A percentile compares a stretch with the other conserved stretches of the same genome.
phyloP scores from a whole-genome alignment of 78 protist species.

The slime mould (Dictyostelium discoideum) region DNA sequence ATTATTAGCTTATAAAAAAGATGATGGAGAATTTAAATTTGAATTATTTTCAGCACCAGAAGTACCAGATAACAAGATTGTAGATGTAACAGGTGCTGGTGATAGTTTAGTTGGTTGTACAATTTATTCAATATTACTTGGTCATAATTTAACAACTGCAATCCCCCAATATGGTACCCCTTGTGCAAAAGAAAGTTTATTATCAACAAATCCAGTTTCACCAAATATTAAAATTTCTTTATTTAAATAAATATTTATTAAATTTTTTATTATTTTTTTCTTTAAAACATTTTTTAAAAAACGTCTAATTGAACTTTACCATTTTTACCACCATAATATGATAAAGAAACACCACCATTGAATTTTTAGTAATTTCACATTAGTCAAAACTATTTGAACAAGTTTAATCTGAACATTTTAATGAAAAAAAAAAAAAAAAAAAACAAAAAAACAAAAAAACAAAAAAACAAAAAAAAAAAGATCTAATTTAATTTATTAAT shows the following conservation, averaged over 20 bases:
- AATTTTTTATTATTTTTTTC: neutral
- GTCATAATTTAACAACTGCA: neutral
- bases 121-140: neutral
- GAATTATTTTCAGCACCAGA: constrained; percentile 26
- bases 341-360: neutral
- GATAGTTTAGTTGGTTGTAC: constrained; percentile 47
- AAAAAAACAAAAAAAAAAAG: too few relatives aligned
- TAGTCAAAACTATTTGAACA: neutral
- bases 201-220: constrained; percentile 39
- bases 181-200: constrained; percentile 24
- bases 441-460: too few relatives aligned
- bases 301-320: neutral
- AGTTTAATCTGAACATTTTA: too few relatives aligned
- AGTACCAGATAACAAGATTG: neutral
- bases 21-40: neutral
- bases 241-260: neutral
- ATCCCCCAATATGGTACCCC: neutral
- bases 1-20: neutral
- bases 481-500: too few relatives aligned
- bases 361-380: neutral
- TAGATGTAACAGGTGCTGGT: constrained; percentile 76
- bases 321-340: neutral
- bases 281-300: neutral
- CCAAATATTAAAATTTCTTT: neutral
- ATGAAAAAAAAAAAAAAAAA: too few relatives aligned